phyloP scores from a whole-genome alignment of 2,329 filamentous ascomycete genomes.

The Sporothrix brasiliensis region DNA sequence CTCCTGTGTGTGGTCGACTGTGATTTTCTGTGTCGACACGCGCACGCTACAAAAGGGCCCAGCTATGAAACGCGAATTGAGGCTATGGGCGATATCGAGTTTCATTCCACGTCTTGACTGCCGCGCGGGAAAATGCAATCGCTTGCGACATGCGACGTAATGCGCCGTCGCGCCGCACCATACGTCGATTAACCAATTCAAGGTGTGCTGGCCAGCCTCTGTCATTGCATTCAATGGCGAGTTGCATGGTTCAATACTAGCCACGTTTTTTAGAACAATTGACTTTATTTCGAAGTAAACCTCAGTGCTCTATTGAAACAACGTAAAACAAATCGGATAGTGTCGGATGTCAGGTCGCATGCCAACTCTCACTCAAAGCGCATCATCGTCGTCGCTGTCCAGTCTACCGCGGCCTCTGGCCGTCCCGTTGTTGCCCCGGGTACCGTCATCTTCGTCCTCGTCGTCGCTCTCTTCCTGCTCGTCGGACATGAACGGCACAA shows the following conservation, averaged over 20 bases:
- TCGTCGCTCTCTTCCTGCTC: conserved; percentile 49
- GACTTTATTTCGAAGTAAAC: background rate
- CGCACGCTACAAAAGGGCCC: background rate
- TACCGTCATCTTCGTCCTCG: conserved; percentile 34
- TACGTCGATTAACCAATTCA: background rate
- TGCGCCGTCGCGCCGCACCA: no score
- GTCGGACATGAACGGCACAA: conserved; percentile 73
- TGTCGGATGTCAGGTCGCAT: background rate
- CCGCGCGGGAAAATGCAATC: conserved; percentile 9
- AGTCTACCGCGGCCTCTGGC: background rate
- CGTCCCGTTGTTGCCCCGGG: background rate
- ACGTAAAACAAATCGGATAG: background rate
- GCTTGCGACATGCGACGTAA: no score
- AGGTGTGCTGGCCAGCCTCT: background rate
- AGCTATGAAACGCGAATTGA: conserved; percentile 23
- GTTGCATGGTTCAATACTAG: conserved; percentile 5
- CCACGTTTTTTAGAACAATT: background rate
- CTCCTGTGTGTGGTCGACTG: background rate
- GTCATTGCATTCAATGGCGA: background rate
- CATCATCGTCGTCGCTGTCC: conserved; percentile 25
- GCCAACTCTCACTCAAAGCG: background rate
- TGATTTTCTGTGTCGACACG: no score
- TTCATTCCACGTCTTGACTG: conserved; percentile 26
- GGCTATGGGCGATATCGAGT: background rate
- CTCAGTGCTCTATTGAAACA: background rate